These are phyloP conservation scores for Sclerotiophoma versabilis DNA, from an alignment of 2,329 filamentous ascomycete genomes.

Conservation along the genomic window DNA sequence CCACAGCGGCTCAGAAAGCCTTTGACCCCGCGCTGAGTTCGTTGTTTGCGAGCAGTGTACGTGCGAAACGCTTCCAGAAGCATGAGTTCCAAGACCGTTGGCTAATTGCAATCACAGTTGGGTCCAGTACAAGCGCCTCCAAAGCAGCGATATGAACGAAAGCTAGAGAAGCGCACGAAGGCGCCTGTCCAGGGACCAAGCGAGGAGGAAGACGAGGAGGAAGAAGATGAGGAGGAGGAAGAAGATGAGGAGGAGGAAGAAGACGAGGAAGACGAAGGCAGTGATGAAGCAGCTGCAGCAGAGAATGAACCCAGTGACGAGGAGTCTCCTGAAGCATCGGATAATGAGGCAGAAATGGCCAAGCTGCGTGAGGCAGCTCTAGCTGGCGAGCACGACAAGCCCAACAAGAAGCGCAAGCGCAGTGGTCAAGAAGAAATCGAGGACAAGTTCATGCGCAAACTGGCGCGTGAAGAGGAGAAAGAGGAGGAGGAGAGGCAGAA, in stretches of 20 bases:
- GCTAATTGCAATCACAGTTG: conserved; percentile 35
- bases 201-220: conserved; percentile 62
- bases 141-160: conserved; percentile 49
- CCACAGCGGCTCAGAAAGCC: conserved; percentile 41
- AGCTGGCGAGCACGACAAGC: conserved; percentile 39
- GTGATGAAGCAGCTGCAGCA: too few species aligned
- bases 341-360: conserved; percentile 35
- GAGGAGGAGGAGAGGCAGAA: conserved; percentile 50
- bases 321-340: conserved; percentile 27
- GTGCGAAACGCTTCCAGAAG: conserved; percentile 19
- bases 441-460: conserved; percentile 70
- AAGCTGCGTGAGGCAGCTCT: conserved; percentile 35
- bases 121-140: conserved; percentile 49
- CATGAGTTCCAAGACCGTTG: background rate
- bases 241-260: conserved; percentile 51
- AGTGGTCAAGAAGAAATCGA: conserved; percentile 72
- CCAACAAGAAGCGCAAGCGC: conserved; percentile 55
- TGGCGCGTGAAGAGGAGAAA: conserved; percentile 59
- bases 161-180: conserved; percentile 25
- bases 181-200: conserved; percentile 41
- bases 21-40: conserved; percentile 56
- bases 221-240: conserved; percentile 39
- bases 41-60: conserved; percentile 55
- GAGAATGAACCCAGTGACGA: conserved; percentile 31
- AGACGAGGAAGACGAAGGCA: conserved; percentile 49